These are phyloP conservation scores for Juncus inflexus DNA, from an alignment of 176 grass and related monocot genomes.

Conservation along the genomic window DNA sequence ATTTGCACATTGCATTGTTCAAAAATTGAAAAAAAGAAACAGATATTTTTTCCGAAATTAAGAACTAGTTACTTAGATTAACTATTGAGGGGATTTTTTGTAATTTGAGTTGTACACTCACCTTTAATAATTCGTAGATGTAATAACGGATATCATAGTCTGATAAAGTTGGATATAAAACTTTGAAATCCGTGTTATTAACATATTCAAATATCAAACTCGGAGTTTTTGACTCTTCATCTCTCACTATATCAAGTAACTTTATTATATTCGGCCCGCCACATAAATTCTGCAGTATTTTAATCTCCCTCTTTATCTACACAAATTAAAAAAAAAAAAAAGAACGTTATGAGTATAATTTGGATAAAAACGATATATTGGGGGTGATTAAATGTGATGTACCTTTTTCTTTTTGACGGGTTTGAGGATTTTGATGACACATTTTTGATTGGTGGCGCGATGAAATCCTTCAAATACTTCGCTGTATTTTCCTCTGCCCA, in stretches of 20 bases:
- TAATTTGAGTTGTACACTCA: constrained; percentile 26
- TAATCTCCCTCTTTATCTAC: constrained; percentile 99
- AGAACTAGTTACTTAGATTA: too few species aligned
- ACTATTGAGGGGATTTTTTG: too few species aligned
- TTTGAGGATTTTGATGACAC: constrained; percentile 93
- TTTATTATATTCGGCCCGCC: constrained; percentile 86
- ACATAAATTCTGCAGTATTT: constrained; percentile 97
- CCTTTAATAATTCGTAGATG: constrained; percentile 92
- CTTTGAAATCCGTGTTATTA: constrained; percentile 96
- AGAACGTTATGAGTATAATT: background rate
- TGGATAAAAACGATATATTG: background rate
- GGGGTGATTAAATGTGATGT: background rate
- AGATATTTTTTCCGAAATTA: too few species aligned
- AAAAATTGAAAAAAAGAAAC: constrained; percentile 9
- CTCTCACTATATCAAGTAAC: constrained; percentile 91
- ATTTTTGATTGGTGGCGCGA: constrained; percentile 52
- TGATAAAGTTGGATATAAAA: constrained; percentile 74
- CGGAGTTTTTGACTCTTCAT: constrained; percentile 86
- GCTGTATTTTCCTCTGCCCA: constrained; percentile 94
- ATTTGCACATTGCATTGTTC: constrained; percentile 10
- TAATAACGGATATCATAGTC: constrained; percentile 94
- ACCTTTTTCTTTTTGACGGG: constrained; percentile 98
- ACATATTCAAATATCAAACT: constrained; percentile 93
- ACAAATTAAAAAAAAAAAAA: too few species aligned
- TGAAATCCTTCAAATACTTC: constrained; percentile 81